These are phyloP conservation scores for Candida methanosorbosa DNA, from an alignment of 805 yeast genomes.

Conservation along the genomic window DNA sequence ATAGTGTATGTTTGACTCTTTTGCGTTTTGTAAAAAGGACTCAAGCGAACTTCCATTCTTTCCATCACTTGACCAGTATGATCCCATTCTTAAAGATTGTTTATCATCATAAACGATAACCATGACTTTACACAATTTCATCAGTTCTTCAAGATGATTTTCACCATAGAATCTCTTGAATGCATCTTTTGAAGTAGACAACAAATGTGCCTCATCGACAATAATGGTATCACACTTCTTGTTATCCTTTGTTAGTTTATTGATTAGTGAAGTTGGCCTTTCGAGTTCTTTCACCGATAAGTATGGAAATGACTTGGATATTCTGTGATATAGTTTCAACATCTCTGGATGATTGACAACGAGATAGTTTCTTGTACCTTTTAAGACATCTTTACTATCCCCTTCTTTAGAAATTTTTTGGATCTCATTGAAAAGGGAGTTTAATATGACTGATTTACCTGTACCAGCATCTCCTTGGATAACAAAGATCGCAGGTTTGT, in stretches of 20 bases:
- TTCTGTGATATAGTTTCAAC: conserved; percentile 34
- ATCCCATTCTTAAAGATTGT: conserved; percentile 37
- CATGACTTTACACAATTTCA: conserved; percentile 28
- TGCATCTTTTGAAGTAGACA: conserved; percentile 35
- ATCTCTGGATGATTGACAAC: conserved; percentile 42
- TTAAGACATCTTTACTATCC: conserved; percentile 7
- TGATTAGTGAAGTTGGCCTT: conserved; percentile 36
- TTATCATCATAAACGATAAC: conserved; percentile 37
- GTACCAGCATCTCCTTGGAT: conserved; percentile 43
- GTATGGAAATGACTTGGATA: conserved; percentile 27
- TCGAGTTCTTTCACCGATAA: conserved; percentile 29
- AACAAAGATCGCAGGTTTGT: conserved; percentile 27
- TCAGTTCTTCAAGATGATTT: conserved; percentile 32
- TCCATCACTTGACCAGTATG: conserved; percentile 27
- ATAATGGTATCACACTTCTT: conserved; percentile 28
- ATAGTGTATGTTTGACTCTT: conserved; percentile 11
- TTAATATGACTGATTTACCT: conserved; percentile 35
- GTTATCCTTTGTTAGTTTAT: conserved; percentile 21
- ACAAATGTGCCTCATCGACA: conserved; percentile 37
- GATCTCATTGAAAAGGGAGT: conserved; percentile 33
- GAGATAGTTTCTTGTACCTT: conserved; percentile 26
- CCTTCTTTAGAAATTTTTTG: conserved; percentile 21
- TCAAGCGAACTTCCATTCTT: conserved; percentile 28
- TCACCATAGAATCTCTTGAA: conserved; percentile 35
- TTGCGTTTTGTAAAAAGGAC: conserved; percentile 4